Percentiles rank a stretch among this genome's conserved stretches.
These are phyloP conservation scores for Rachicladosporium sp. DNA, from an alignment of 2,329 filamentous ascomycete species.

Conservation along the genomic window DNA sequence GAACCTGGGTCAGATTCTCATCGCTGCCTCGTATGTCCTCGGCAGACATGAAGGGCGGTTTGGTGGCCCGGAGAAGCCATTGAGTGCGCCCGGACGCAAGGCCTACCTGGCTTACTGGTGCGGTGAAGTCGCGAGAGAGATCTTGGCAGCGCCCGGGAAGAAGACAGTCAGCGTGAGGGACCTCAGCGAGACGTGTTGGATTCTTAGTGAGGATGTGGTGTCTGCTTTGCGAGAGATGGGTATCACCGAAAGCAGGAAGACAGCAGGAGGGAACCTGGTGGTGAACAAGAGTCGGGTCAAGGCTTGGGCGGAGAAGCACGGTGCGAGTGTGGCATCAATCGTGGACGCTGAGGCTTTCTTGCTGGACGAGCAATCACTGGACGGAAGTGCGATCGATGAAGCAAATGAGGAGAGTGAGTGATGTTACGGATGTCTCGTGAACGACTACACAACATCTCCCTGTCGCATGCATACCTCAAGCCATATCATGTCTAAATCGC, in stretches of 20 bases:
- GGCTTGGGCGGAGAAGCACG: constrained; percentile 53
- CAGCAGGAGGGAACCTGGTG: constrained; percentile 36
- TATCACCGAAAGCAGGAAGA: constrained; percentile 47
- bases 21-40: constrained; percentile 88
- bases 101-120: constrained; percentile 83
- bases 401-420: constrained; percentile 15
- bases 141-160: constrained; percentile 35
- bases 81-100: constrained; percentile 70
- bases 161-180: constrained; percentile 53
- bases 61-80: constrained; percentile 86
- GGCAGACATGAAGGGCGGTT: constrained; percentile 70
- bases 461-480: no score
- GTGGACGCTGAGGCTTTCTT: constrained; percentile 67
- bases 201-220: constrained; percentile 73
- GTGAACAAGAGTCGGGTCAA: constrained; percentile 48
- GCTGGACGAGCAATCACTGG: constrained; percentile 35
- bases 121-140: constrained; percentile 62
- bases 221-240: constrained; percentile 69
- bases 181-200: constrained; percentile 68
- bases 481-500: no score
- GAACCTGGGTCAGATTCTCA: constrained; percentile 75
- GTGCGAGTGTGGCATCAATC: constrained; percentile 50
- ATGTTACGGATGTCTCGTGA: background rate
- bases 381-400: constrained; percentile 37
- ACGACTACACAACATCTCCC: no score